Evolutionary conservation across 768 basidiomycete species (phyloP).

Genomic region (Fomitopsis serialis): DNA sequence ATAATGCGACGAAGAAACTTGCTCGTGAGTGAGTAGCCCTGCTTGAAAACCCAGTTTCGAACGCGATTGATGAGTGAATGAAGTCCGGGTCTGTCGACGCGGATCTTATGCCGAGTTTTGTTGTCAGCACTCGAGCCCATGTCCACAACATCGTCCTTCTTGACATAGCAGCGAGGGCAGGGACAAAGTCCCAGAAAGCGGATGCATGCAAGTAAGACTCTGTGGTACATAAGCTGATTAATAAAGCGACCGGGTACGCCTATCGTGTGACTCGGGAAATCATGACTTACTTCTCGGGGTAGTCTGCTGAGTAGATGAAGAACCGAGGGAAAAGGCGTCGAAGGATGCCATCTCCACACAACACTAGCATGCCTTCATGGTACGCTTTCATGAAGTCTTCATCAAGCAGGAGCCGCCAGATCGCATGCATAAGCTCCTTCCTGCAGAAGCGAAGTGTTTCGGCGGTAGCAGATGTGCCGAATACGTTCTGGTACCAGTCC

Average conservation of each 20-base stretch:
- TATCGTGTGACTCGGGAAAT: background rate
- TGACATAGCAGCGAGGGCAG: constrained; percentile 33
- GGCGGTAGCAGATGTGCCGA: background rate
- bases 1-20: constrained; percentile 9
- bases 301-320: constrained; percentile 28
- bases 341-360: constrained; percentile 22
- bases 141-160: constrained; percentile 22
- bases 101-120: background rate
- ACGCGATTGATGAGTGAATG: constrained; percentile 3
- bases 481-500: constrained; percentile 20
- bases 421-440: constrained; percentile 26
- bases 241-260: background rate
- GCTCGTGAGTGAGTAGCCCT: constrained; percentile 9
- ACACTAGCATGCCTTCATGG: constrained; percentile 18
- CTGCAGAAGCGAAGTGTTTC: constrained; percentile 26
- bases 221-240: constrained; percentile 3
- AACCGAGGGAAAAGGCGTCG: constrained; percentile 22
- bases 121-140: constrained; percentile 19
- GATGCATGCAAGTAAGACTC: constrained; percentile 32
- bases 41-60: constrained; percentile 15
- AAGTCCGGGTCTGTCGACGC: constrained; percentile 4
- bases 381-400: constrained; percentile 22
- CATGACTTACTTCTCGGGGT: constrained; percentile 29
- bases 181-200: constrained; percentile 33
- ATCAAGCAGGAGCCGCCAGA: constrained; percentile 21